phyloP scores from a whole-genome alignment of 257 asterid genomes.

The Voacanga thouarsii region DNA sequence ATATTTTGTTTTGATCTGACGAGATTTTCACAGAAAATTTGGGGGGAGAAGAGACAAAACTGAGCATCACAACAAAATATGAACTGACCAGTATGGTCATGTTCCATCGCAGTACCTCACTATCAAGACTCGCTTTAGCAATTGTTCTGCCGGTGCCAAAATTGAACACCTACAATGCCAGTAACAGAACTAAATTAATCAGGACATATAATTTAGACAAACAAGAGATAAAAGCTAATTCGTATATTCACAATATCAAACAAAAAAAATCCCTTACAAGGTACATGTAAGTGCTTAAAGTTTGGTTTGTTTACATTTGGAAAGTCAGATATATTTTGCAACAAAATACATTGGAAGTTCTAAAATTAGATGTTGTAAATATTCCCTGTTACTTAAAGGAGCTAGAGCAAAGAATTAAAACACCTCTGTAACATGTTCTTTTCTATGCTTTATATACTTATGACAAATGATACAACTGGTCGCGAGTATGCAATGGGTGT shows the following conservation, averaged over 20 bases:
- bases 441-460: not conserved
- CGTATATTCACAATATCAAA: not conserved
- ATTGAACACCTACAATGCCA: slow-evolving; percentile 72
- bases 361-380: not conserved
- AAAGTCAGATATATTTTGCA: not conserved
- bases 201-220: slow-evolving; percentile 13
- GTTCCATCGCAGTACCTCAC: slow-evolving; percentile 99
- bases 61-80: slow-evolving; percentile 92
- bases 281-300: no score
- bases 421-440: not conserved
- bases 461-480: not conserved
- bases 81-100: slow-evolving; percentile 94
- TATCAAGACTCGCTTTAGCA: slow-evolving; percentile 53
- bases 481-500: not conserved
- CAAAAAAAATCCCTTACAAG: not conserved
- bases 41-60: slow-evolving; percentile 53
- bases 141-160: slow-evolving; percentile 93
- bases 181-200: slow-evolving; percentile 18
- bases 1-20: slow-evolving; percentile 17
- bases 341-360: not conserved
- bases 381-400: not conserved
- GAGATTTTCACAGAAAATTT: no score
- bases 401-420: not conserved
- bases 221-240: not conserved
- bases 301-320: not conserved